Base-by-base conservation (phyloP, 805 yeast species). In the Lachancea sp. region DNA sequence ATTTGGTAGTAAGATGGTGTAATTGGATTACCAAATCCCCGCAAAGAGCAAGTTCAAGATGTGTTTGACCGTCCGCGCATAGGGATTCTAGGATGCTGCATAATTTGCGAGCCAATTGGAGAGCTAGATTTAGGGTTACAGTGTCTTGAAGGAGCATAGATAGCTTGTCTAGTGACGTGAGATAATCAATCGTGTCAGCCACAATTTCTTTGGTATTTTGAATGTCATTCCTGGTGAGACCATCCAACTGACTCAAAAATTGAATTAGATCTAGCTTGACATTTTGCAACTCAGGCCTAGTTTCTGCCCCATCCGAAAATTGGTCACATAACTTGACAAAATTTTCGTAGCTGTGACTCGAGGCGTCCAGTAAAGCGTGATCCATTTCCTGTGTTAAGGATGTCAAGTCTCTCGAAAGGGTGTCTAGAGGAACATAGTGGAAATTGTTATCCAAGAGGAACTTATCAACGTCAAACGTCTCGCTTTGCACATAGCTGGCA, bases 391-490 rank as follows among this genome's bases (percentile, higher is more conserved):
- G 46, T 2, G 63, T 56, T 5, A 60, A 38, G 9, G 34, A 37
- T 0, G 54, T 42, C 7, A 59, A 33, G n/a, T 54, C 56, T 21
- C 55, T 44, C 9, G 58, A 50, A 12, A 61, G 48, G 2, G 52
- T 41, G 32, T 61, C 64, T n/a, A 61, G 38, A 8, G 58, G 55
- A 12, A 52, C 41, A 34, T 53, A 61, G n/a, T 61, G 61, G 38
- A 59, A 51, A 37, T 60, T 61, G 37, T 60, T 59, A 19, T 49
- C 45, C 29, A 61, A 45, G 13, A 61, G 45, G 34, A 61, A 59
- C 6, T 44, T 45, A 40, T 58, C 61, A 3, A 56, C 54, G 37
- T 55, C 50, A 29, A 58, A 56, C 22, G 31, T 3, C 36, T 40
- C 38, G 17, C 45, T 25, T 2, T 52, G 57, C 2, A 50, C 49